Evolutionary conservation across 2,329 filamentous ascomycete species (phyloP), one percentile per base, ranked within the genome.

Genomic region (Fonsecaea pedrosoi): DNA sequence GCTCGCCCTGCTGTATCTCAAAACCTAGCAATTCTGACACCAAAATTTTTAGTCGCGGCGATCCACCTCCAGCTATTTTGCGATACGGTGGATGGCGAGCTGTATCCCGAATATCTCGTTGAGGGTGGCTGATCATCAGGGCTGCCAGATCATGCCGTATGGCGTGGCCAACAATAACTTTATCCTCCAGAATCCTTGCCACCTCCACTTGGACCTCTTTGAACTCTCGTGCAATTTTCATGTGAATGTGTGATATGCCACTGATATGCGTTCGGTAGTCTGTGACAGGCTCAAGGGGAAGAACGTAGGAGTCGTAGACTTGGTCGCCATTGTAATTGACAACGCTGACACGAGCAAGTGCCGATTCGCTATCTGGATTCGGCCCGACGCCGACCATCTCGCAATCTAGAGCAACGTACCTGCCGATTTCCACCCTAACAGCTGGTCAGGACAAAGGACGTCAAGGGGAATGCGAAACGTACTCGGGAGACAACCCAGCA

Each of bases 251-350:
- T 59, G 87, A 86, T 68, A 99, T 90, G 6, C 95, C 95, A 69
- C 91, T 96, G 48, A 97, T 89, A 68, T 85, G 82, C 2, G 94
- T 98, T 69, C 95, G 87, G 90, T 94, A 99, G 78, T 99, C 92
- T 13, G 91, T 93, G 1, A 99, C 92, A 63, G 82, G 83, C 74
- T 93, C 89, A 66, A 88, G 87, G 0, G 92, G 91, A 62, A 87
- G 86, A 9, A 98, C 95, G 75, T 91, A 98, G 12, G 92, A 94
- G 81, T 99, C 95, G 84, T 98, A 97, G 54, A 99, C 82, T 78
- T 97, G 92, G 34, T 90, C 87, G 18, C 94, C 94, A 76, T 97
- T 92, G 78, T 94, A 99, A 78, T 98, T 96, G 72, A 97, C 94
- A 15, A 96, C 82, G 75, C 92, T 96, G 63, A 94, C 92, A 55